These are phyloP conservation scores for Lactarius tabidus DNA, from an alignment of 768 basidiomycete genomes.

Conservation along the genomic window DNA sequence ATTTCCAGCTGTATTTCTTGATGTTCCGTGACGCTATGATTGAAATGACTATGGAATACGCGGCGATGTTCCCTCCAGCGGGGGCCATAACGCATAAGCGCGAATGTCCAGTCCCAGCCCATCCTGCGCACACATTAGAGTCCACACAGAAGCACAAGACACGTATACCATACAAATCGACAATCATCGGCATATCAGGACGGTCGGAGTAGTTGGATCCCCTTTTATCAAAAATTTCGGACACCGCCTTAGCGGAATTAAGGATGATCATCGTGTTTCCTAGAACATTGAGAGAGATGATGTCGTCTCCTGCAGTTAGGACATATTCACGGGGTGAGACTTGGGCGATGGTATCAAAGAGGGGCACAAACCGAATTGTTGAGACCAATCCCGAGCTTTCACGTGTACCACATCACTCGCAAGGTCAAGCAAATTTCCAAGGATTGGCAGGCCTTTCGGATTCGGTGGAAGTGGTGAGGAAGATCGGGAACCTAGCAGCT, in stretches of 20 bases:
- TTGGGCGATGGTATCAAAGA: neutral
- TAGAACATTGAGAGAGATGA: slow-evolving; percentile 23
- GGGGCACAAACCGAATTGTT: slow-evolving; percentile 26
- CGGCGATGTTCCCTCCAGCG: slow-evolving; percentile 29
- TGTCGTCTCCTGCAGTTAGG: slow-evolving; percentile 17
- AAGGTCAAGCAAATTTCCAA: slow-evolving; percentile 30
- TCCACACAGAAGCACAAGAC: neutral
- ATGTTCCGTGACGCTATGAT: slow-evolving; percentile 16
- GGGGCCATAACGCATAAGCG: slow-evolving; percentile 27
- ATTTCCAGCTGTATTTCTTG: slow-evolving; percentile 22
- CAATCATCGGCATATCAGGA: slow-evolving; percentile 27
- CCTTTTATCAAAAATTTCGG: slow-evolving; percentile 28
- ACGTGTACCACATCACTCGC: slow-evolving; percentile 23
- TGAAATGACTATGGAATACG: slow-evolving; percentile 27
- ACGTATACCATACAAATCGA: slow-evolving; percentile 23
- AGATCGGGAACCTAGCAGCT: slow-evolving; percentile 6
- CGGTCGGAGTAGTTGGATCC: slow-evolving; percentile 29
- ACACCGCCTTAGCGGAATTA: slow-evolving; percentile 26
- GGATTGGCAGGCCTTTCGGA: slow-evolving; percentile 26
- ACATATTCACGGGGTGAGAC: neutral
- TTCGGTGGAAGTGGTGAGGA: slow-evolving; percentile 26
- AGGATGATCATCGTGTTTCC: slow-evolving; percentile 26
- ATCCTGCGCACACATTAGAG: slow-evolving; percentile 20
- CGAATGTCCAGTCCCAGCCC: slow-evolving; percentile 28
- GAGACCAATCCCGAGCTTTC: slow-evolving; percentile 27